A percentile compares a stretch with the other conserved stretches of the same genome.
Conservation (phyloP, 352 stramenopile species). For the Phytophthora macrochlamydospora region DNA sequence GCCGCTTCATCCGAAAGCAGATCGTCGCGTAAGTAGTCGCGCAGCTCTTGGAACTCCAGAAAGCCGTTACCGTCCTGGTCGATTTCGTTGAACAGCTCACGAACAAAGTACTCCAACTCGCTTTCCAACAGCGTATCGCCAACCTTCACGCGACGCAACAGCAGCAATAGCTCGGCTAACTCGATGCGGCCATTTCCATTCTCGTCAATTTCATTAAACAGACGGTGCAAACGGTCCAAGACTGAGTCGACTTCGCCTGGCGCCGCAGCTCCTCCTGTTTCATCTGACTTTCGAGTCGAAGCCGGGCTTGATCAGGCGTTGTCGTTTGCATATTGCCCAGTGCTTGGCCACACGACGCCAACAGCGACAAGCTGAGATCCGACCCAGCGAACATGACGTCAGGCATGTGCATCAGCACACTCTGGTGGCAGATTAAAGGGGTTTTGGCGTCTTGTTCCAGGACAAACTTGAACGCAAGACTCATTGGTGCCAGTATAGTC, state of each 20-base stretch:
- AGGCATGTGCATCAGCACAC: conserved; percentile 61
- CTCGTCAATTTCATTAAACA: conserved; percentile 78
- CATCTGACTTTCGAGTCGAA: conserved; percentile 56
- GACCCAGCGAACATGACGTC: conserved; percentile 71
- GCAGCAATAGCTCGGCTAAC: conserved; percentile 58
- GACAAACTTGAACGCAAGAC: conserved; percentile 49
- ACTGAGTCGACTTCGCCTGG: conserved; percentile 63
- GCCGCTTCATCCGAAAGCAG: conserved; percentile 38
- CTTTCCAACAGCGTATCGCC: conserved; percentile 65
- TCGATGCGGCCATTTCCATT: conserved; percentile 74
- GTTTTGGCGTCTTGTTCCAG: conserved; percentile 55
- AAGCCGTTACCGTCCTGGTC: conserved; percentile 91
- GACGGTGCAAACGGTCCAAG: conserved; percentile 54
- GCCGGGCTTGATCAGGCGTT: conserved; percentile 61
- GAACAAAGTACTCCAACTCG: conserved; percentile 69
- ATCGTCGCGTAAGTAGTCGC: conserved; percentile 72
- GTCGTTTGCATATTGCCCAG: conserved; percentile 59
- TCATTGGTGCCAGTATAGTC: conserved; percentile 51
- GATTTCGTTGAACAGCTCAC: conserved; percentile 88
- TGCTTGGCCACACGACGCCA: conserved; percentile 59
- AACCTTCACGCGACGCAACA: conserved; percentile 70
- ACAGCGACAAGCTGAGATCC: conserved; percentile 67
- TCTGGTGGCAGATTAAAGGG: conserved; percentile 47
- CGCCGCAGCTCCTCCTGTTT: conserved; percentile 59
- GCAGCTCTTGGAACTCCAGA: conserved; percentile 96